Evolutionary conservation across 129 eudicot genomes (phyloP), one percentile per base, ranked within the genome.

Genomic region (Lonicera japonica): DNA sequence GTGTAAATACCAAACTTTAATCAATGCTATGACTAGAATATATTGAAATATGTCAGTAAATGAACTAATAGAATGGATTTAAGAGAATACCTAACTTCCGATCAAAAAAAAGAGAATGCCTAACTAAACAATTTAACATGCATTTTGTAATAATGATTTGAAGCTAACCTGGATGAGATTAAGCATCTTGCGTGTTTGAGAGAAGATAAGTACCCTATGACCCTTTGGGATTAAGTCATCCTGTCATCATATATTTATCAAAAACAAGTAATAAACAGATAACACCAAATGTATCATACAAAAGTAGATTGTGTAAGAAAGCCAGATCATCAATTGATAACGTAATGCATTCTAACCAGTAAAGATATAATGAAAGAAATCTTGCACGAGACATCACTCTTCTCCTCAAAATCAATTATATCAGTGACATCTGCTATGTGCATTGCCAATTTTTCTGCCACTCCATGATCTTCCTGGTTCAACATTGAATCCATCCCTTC

Each of bases 151-250:
- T 6, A 48, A 9, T 19, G 13, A 8, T 59, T 48, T 36, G 50
- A 43, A 63, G 63, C 67, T 57, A 38, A 87, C 98, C 95, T 92
- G 91, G 71, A 94, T 82, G 18, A 76, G 82, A 80, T 94, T 73
- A 47, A 94, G 95, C 99, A 94, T 94, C 73, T 94, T 94, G 65
- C 96, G 91, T 15, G 96, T 85, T 55, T 94, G 99, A 15, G 99
- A 94, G 71, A 94, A 94, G 66, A 94, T 94, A 52, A 94, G 96
- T 73, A 94, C 96, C 39, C 72, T 78, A 66, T 94, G 99, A 41
- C 96, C 96, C 63, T 65, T 74, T 3, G 95, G 95, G 68, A 88
- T 73, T 72, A 94, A 67, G 23, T 83, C 79, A 38, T 73, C 89
- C 96, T 88, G 85, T 38, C 38, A 76, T 38, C 38, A 76, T 15